Base-by-base conservation (phyloP, 2,329 filamentous ascomycete species). In the Stagonosporopsis cucurbitacearum region DNA sequence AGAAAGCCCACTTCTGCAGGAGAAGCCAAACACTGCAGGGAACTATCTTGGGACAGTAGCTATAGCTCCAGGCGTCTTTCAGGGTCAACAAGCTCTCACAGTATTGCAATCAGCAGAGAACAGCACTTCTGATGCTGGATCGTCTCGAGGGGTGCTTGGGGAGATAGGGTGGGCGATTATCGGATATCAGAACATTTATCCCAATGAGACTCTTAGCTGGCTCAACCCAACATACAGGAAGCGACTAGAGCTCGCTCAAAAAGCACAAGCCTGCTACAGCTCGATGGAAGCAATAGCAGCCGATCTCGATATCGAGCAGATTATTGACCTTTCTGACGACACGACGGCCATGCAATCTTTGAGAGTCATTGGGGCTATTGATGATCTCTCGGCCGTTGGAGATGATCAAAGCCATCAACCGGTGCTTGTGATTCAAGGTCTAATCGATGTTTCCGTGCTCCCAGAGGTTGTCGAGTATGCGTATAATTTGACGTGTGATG, bases 51-150 rank as follows among this genome's bases (percentile, higher is more conserved):
- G 50, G 11, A 45, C 50, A 7, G 42, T 52, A 2, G 42, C 50
- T n/a, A 40, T 40, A 36, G 41, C 50, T n/a, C 50, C 50, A 15
- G 50, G 41, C 20, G 36, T 52, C n/a, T 52, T 45, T 11, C 41
- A 41, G 19, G 48, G 48, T 12, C 28, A 39, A 12, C 35, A 33
- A 11, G 40, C 48, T 2, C 39, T 50, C 6, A 32, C 22, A 17
- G 48, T 32, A 19, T n/a, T 35, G 8, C 28, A 50, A 17, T 22
- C 39, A 22, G 30, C 40, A 12, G 25, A 44, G 15, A 32, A 20
- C 7, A 28, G 32, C 6, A 20, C 32, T 6, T 23, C 48, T 12
- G 23, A 22, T 11, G 4, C 32, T 5, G 13, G 12, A 3, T 36
- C 48, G 5, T 22, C 37, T 12, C n/a, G 26, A 12, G 40, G 40